These are phyloP conservation scores for Wickerhamomyces hampshirensis DNA, from an alignment of 805 yeast species.

Conservation along the genomic window DNA sequence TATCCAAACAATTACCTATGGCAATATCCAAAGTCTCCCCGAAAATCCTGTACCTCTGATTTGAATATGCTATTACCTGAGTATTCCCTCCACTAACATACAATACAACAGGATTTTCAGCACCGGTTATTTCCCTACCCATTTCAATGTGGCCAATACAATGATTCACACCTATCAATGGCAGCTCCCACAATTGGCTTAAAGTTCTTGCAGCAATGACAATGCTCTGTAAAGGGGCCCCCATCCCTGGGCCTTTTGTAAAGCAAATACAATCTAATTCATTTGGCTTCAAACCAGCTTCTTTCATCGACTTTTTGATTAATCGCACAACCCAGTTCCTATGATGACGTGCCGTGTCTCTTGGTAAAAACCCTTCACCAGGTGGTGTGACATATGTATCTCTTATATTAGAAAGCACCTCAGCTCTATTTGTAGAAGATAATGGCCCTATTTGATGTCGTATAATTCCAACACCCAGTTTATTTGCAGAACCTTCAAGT, in stretches of 20 bases:
- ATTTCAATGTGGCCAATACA: conserved; percentile 98
- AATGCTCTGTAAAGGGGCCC: conserved; percentile 93
- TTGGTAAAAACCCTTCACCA: conserved; percentile 95
- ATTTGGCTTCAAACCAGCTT: conserved; percentile 43
- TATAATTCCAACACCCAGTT: conserved; percentile 89
- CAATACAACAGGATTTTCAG: conserved; percentile 92
- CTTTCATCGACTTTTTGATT: conserved; percentile 59
- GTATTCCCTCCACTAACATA: conserved; percentile 99
- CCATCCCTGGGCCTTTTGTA: conserved; percentile 99
- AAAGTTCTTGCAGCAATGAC: conserved; percentile 89
- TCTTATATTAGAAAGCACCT: conserved; percentile 82
- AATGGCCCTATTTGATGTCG: conserved; percentile 64
- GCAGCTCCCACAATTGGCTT: conserved; percentile 72
- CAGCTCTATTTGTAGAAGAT: conserved; percentile 56
- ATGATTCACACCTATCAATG: conserved; percentile 92
- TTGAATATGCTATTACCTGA: conserved; percentile 94
- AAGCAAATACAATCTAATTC: conserved; percentile 82
- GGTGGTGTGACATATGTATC: conserved; percentile 96
- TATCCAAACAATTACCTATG: conserved; percentile 91
- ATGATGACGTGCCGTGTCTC: conserved; percentile 97
- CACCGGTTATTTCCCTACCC: conserved; percentile 99
- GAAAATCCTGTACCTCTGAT: conserved; percentile 90
- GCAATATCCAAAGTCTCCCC: conserved; percentile 99
- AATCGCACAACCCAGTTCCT: conserved; percentile 88
- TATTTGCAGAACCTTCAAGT: conserved; percentile 95